A percentile compares a stretch with the other conserved stretches of the same genome.
These are phyloP conservation scores for Arxiozyma slooffiae DNA, from an alignment of 1,139 yeast genomes.

Conservation along the genomic window DNA sequence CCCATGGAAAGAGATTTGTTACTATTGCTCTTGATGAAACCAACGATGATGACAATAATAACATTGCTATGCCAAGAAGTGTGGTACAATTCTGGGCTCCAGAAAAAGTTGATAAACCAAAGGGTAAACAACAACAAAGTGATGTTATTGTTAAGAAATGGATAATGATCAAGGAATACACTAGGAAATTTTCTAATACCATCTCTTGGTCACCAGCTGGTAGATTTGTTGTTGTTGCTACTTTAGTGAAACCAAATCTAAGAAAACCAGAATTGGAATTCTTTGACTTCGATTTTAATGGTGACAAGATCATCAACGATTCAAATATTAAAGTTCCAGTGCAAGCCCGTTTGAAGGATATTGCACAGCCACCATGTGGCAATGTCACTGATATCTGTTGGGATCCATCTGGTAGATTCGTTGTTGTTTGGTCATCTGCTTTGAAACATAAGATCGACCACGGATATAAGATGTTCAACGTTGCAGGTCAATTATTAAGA, in stretches of 20 bases:
- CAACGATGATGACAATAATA: slow-evolving; percentile 38
- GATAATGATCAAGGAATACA: slow-evolving; percentile 46
- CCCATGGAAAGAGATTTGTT: slow-evolving; percentile 77
- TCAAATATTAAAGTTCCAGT: slow-evolving; percentile 21
- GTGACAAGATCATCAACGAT: slow-evolving; percentile 37
- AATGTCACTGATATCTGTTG: slow-evolving; percentile 83
- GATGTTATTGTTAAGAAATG: slow-evolving; percentile 40
- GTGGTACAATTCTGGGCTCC: slow-evolving; percentile 74
- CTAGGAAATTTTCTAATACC: slow-evolving; percentile 61
- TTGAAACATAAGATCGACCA: slow-evolving; percentile 83
- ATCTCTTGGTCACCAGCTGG: slow-evolving; percentile 91
- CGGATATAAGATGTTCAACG: slow-evolving; percentile 81
- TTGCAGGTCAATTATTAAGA: slow-evolving; percentile 66
- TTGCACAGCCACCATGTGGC: slow-evolving; percentile 54
- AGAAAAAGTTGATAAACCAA: slow-evolving; percentile 38
- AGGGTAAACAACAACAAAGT: slow-evolving; percentile 17
- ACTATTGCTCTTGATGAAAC: slow-evolving; percentile 59
- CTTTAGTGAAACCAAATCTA: slow-evolving; percentile 46
- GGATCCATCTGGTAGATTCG: slow-evolving; percentile 93
- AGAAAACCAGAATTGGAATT: slow-evolving; percentile 65
- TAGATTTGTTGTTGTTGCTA: slow-evolving; percentile 72
- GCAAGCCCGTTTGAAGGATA: slow-evolving; percentile 51
- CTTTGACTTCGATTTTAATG: slow-evolving; percentile 78
- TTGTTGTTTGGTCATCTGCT: slow-evolving; percentile 78
- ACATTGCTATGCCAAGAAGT: slow-evolving; percentile 60